Evolutionary conservation across 768 basidiomycete genomes (phyloP).

Genomic region (Amanita exitialis): DNA sequence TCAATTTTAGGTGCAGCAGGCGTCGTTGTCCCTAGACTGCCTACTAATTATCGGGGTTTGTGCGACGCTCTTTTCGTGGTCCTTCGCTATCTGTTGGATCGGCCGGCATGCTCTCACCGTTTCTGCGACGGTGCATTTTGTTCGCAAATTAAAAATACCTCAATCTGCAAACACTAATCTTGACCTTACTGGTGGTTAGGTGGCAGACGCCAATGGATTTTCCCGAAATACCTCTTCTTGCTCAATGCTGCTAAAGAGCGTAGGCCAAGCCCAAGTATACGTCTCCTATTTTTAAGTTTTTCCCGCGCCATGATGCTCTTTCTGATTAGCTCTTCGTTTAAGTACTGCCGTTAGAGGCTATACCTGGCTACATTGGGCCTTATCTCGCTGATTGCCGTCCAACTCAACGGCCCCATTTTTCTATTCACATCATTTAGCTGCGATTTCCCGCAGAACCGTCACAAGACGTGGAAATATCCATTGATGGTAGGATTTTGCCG

Average conservation of each 20-base stretch:
- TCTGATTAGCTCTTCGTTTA: slow-evolving; percentile 42
- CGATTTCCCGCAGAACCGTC: slow-evolving; percentile 35
- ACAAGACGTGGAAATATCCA: slow-evolving; percentile 36
- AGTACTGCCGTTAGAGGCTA: slow-evolving; percentile 69
- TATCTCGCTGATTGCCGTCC: slow-evolving; percentile 80
- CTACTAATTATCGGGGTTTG: too few species aligned
- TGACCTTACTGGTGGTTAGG: not conserved
- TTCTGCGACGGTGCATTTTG: too few species aligned
- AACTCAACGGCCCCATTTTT: slow-evolving; percentile 89
- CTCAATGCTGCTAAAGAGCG: too few species aligned
- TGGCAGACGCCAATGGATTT: not conserved
- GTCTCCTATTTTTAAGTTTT: not conserved
- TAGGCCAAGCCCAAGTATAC: slow-evolving; percentile 54
- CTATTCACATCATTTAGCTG: slow-evolving; percentile 74
- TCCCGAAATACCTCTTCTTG: too few species aligned
- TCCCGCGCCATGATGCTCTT: not conserved
- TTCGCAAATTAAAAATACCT: not conserved
- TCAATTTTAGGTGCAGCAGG: too few species aligned
- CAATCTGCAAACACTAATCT: not conserved
- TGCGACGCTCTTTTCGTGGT: too few species aligned
- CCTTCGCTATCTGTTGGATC: too few species aligned
- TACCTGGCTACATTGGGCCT: slow-evolving; percentile 41
- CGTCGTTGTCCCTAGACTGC: too few species aligned
- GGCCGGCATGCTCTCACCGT: too few species aligned
- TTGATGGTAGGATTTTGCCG: slow-evolving; percentile 50